A percentile compares a stretch with the other conserved stretches of the same genome.
phyloP scores from a whole-genome alignment of 2,329 filamentous ascomycete species.

The Monascus ruber region DNA sequence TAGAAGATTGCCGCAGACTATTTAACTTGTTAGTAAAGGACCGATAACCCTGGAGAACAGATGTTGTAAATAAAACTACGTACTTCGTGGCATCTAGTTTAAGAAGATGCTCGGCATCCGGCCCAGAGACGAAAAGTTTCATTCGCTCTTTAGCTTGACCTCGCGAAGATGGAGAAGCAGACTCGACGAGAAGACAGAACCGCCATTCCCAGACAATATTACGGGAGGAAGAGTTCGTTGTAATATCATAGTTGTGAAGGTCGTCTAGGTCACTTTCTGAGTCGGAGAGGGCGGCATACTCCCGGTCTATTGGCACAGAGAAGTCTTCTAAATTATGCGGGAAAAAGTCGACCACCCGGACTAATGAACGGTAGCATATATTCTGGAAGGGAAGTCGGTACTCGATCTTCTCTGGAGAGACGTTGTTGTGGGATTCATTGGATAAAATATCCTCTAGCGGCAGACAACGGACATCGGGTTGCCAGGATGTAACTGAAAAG shows the following conservation, averaged over 20 bases:
- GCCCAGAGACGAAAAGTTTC: slow-evolving; percentile 57
- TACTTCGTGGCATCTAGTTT: slow-evolving; percentile 45
- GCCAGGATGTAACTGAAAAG: slow-evolving; percentile 35
- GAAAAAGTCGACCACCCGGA: slow-evolving; percentile 73
- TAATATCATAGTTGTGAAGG: slow-evolving; percentile 12
- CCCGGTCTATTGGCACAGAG: slow-evolving; percentile 38
- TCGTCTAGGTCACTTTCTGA: slow-evolving; percentile 18
- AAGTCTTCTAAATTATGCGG: slow-evolving; percentile 64
- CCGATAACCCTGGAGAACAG: not conserved
- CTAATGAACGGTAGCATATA: slow-evolving; percentile 54
- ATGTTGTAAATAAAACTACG: slow-evolving; percentile 14
- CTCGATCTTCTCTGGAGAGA: slow-evolving; percentile 32
- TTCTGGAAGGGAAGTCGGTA: slow-evolving; percentile 60
- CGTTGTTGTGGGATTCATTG: slow-evolving; percentile 34
- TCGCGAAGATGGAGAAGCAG: slow-evolving; percentile 37
- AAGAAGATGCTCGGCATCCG: slow-evolving; percentile 46
- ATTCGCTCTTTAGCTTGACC: slow-evolving; percentile 38
- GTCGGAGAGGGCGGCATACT: slow-evolving; percentile 41
- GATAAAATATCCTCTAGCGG: slow-evolving; percentile 40
- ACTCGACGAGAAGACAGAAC: slow-evolving; percentile 69
- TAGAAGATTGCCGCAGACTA: slow-evolving; percentile 46
- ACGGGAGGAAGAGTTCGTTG: slow-evolving; percentile 5
- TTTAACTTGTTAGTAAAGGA: too few relatives aligned
- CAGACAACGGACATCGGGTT: slow-evolving; percentile 30
- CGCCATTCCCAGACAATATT: slow-evolving; percentile 62